Percentiles rank a stretch among this genome's conserved stretches.
Evolutionary conservation across 768 basidiomycete genomes (phyloP).

Genomic region (Baorangia bicolor): DNA sequence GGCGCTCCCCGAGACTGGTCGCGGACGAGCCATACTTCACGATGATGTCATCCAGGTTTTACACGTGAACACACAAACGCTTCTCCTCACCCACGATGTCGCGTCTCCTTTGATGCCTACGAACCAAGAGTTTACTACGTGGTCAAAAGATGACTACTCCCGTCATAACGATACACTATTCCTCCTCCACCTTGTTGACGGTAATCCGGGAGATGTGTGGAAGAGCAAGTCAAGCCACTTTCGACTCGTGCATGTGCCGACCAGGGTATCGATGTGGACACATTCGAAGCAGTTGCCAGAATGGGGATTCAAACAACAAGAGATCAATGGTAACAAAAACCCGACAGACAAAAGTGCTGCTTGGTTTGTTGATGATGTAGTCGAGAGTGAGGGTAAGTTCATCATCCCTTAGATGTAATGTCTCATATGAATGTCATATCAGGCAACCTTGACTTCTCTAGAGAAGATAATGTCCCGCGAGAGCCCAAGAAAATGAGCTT

Average conservation of each 20-base stretch:
- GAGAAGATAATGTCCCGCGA: constrained; percentile 50
- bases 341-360: constrained; percentile 74
- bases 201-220: constrained; percentile 77
- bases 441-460: constrained; percentile 53
- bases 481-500: constrained; percentile 83
- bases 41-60: constrained; percentile 86
- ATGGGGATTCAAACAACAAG: constrained; percentile 97
- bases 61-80: constrained; percentile 80
- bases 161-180: constrained; percentile 91
- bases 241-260: constrained; percentile 83
- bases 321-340: constrained; percentile 97
- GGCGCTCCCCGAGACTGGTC: constrained; percentile 89
- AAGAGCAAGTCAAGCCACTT: constrained; percentile 95
- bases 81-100: constrained; percentile 94
- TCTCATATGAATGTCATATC: constrained; percentile 39
- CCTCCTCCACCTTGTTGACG: constrained; percentile 69
- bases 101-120: constrained; percentile 96
- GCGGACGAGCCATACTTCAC: constrained; percentile 89
- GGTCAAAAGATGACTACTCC: constrained; percentile 72
- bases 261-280: constrained; percentile 94
- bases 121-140: constrained; percentile 98
- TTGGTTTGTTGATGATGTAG: constrained; percentile 88
- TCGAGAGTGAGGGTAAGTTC: constrained; percentile 66
- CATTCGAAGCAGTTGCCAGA: constrained; percentile 83
- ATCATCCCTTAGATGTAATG: background rate